Base-by-base conservation (phyloP, 129 eudicot species). In the Arctium minus region DNA sequence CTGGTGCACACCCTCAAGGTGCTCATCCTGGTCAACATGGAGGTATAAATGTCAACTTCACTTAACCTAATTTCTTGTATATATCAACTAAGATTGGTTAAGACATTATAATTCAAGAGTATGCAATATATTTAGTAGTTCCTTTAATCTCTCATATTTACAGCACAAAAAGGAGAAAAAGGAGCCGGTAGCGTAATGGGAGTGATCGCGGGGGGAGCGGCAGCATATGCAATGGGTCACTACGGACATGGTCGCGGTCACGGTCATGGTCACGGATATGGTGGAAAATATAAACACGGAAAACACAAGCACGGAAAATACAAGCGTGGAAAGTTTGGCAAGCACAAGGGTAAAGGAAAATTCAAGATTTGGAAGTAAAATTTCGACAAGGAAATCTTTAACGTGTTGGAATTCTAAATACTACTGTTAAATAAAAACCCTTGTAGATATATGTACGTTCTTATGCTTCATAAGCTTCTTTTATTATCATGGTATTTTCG, bases 201-300 rank as follows among this genome's bases (percentile, higher is more conserved):
- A 65, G 6, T 84, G 80, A 74, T 84, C 39, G 84, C 87, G 0
- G 87, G 87, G 60, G 87, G 87, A 79, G 87, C 87, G 2, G 87
- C 87, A 13, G 84, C 87, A 65, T 84, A 84, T 65, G 68, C 68
- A 17, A 67, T 79, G 87, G 84, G 87, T 62, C 87, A 84, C 22
- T 79, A 84, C 1, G 87, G 87, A 2, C 87, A 76, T 76, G 81
- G 82, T 22, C 82, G 72, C 35, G 86, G 77, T 40, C 29, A 53
- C 2, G 77, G 77, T 73, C 77, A 73, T 32, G 78, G 84, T 35
- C 50, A 84, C 3, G 84, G 84, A 1, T 83, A 84, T 46, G 87
- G 87, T 65, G 84, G 84, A 73, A 84, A 84, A 74, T 13, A 33
- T 56, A 83, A 83, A 73, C 86, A 77, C 31, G 86, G 86, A 0